Base-by-base conservation (phyloP, 805 yeast species). In the Myxozyma neglecta region DNA sequence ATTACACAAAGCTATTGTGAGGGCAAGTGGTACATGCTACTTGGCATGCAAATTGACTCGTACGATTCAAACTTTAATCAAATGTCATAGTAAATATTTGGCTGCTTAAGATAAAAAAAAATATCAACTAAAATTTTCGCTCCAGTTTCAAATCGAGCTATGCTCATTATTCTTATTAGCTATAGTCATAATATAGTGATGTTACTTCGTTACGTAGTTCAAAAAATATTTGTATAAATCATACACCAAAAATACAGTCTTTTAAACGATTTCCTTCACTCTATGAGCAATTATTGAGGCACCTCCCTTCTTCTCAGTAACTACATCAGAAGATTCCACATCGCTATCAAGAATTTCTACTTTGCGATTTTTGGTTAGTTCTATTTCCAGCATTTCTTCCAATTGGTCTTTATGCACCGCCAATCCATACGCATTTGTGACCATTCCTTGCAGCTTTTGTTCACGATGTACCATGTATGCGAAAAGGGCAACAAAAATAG, bases 371-470 rank as follows among this genome's bases (percentile, higher is more conserved):
- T 10, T 35, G 18, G 39, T 37, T 5, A n/a, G 29, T 34, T 52
- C 46, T 24, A 24, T 36, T 24, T 24, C 40, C 10, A 13, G 2
- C 46, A 52, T 52, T n/a, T 45, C 43, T 8, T 39, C 48, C 7
- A 36, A 8, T n/a, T 42, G 34, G 11, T 42, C 53, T 47, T 42
- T 34, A 3, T 24, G 32, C 14, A 59, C 58, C 10, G 58, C 62
- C 14, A 59, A 42, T 10, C 62, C 62, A 24, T 53, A 59, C 14
- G 48, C 53, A 20, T 59, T 59, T 8, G 47, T 24, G 14, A 49
- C 51, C 43, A n/a, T 34, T 5, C 62, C 62, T 6, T 18, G 20
- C 24, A 14, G 10, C 29, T 46, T 32, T 16, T 48, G 43, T 32
- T 59, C 58, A 5, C 61, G 56, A 11, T 39, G 35, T 8, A 35